Conservation (phyloP, 78 protist species). For the Goniomonas avonlea region DNA sequence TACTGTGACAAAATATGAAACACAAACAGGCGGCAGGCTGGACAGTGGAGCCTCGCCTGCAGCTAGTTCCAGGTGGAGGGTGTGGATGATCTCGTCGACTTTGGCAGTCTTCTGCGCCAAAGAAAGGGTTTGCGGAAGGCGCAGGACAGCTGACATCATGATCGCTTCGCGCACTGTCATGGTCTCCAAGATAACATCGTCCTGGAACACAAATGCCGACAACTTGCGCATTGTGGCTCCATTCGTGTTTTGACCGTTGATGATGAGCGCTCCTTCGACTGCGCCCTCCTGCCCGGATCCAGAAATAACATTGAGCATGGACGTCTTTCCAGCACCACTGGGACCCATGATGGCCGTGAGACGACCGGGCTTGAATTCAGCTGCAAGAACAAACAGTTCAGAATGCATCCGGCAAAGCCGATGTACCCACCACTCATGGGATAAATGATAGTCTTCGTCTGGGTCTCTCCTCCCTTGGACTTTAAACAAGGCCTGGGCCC, state of each 20-base stretch:
- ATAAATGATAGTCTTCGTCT: no score
- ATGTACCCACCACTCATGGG: no score
- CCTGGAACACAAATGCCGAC: slow-evolving; percentile 8
- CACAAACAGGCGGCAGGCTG: no score
- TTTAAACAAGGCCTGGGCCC: no score
- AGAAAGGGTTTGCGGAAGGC: background rate
- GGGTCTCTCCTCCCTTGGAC: no score
- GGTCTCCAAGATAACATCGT: slow-evolving; percentile 1
- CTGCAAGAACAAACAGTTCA: no score
- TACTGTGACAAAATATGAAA: no score
- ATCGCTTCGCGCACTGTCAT: slow-evolving; percentile 19
- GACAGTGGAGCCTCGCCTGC: no score
- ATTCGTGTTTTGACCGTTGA: background rate
- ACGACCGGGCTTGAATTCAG: background rate
- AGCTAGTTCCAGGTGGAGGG: background rate
- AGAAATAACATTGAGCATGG: background rate
- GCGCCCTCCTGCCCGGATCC: no score
- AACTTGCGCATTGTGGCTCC: background rate
- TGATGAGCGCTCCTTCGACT: no score
- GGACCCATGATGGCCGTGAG: slow-evolving; percentile 23
- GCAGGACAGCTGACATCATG: background rate
- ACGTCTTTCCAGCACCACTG: slow-evolving; percentile 15
- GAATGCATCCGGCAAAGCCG: no score
- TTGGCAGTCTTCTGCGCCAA: background rate
- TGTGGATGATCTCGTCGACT: background rate